These are phyloP conservation scores for Pseudohyphozyma bogoriensis DNA, from an alignment of 768 basidiomycete genomes.

Conservation along the genomic window DNA sequence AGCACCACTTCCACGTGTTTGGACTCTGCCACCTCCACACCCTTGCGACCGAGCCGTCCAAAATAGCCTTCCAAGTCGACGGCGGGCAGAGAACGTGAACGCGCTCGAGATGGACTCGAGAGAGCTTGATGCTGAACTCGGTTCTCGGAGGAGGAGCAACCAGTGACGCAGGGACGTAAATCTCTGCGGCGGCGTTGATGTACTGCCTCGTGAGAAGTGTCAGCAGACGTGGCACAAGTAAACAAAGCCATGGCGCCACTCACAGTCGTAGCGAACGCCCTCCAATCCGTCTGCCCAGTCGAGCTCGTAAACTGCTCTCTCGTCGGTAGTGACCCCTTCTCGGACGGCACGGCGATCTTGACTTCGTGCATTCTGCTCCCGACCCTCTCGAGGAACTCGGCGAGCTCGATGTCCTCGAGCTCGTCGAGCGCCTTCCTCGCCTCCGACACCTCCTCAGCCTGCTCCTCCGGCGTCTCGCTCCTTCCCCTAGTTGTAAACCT, in stretches of 20 bases:
- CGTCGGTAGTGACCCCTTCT: background rate
- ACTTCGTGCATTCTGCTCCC: conserved; percentile 10
- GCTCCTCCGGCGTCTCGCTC: background rate
- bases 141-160: background rate
- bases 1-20: background rate
- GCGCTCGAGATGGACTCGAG: conserved; percentile 12
- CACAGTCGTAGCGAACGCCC: background rate
- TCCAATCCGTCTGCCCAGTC: background rate
- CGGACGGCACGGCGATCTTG: background rate
- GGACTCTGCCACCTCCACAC: conserved; percentile 17
- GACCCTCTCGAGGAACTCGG: conserved; percentile 13
- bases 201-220: background rate
- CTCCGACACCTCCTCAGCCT: background rate
- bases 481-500: too few species aligned
- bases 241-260: too few species aligned
- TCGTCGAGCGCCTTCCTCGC: conserved; percentile 5
- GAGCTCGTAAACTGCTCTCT: background rate
- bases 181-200: background rate
- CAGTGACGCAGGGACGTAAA: conserved; percentile 1
- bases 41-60: background rate
- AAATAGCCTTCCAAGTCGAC: background rate
- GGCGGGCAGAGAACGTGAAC: conserved; percentile 18
- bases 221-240: background rate
- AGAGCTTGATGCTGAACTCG: conserved; percentile 4
- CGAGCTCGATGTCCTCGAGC: conserved; percentile 14